Conservation (phyloP, 164 flowering plant species). For the Nymphaea thermarum region DNA sequence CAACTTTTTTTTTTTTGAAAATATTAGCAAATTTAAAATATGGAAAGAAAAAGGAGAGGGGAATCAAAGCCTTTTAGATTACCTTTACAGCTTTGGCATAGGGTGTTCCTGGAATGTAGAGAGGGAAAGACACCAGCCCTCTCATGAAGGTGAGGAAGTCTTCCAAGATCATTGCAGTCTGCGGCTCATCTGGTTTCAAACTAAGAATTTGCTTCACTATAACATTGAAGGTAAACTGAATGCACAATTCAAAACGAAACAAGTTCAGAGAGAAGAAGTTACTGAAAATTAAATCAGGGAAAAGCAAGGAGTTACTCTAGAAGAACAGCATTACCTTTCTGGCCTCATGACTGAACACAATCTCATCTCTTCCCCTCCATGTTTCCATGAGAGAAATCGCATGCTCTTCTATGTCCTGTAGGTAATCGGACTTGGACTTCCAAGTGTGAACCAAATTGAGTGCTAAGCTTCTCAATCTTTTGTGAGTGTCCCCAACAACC, state of each 20-base stretch:
- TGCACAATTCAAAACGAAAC: neutral
- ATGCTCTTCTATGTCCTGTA: conserved; percentile 29
- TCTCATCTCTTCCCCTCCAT: conserved; percentile 27
- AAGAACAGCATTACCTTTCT: conserved; percentile 24
- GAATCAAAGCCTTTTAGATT: neutral
- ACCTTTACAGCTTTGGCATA: conserved; percentile 71
- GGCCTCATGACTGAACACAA: conserved; percentile 40
- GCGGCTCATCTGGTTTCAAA: conserved; percentile 47
- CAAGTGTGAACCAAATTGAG: conserved; percentile 27
- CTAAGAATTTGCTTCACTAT: conserved; percentile 51
- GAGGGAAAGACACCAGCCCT: conserved; percentile 59
- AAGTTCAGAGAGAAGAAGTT: neutral
- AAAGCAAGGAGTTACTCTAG: neutral
- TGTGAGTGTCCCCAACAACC: conserved; percentile 53
- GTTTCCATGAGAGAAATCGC: conserved; percentile 31
- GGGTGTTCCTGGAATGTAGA: conserved; percentile 43
- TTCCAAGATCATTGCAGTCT: conserved; percentile 33
- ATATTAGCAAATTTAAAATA: neutral
- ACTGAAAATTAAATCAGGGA: neutral
- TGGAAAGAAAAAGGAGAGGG: neutral
- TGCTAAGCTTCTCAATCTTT: conserved; percentile 32
- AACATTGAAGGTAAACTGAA: conserved; percentile 51
- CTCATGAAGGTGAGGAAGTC: conserved; percentile 56
- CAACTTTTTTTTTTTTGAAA: too few relatives aligned
- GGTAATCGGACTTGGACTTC: conserved; percentile 29